A percentile compares a stretch with the other conserved stretches of the same genome.
These are phyloP conservation scores for Rubia yunnanensis DNA, from an alignment of 257 asterid genomes.

Conservation along the genomic window DNA sequence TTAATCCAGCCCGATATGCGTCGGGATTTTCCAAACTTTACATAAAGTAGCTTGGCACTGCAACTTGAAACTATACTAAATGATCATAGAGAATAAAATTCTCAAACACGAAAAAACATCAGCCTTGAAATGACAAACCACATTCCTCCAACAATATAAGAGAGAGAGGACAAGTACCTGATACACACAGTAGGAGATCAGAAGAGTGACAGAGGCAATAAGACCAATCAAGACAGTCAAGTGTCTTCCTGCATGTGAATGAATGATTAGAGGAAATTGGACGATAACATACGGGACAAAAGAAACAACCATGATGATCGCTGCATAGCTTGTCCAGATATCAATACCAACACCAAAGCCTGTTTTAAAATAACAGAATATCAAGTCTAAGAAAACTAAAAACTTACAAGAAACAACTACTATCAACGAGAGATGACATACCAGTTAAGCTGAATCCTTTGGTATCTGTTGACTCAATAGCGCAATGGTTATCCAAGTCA, in stretches of 20 bases:
- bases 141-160: neutral
- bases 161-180: too few species aligned
- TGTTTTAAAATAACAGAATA: too few species aligned
- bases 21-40: neutral
- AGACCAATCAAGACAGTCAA: constrained; percentile 62
- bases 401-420: too few species aligned
- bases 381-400: too few species aligned
- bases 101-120: too few species aligned
- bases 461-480: too few species aligned
- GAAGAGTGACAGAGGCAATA: constrained; percentile 43
- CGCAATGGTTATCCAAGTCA: too few species aligned
- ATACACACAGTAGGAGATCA: constrained; percentile 55
- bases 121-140: too few species aligned
- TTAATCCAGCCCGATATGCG: neutral
- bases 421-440: too few species aligned
- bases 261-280: constrained; percentile 59
- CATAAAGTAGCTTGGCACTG: neutral
- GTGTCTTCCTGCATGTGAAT: constrained; percentile 52
- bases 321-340: constrained; percentile 80
- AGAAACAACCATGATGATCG: constrained; percentile 73
- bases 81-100: too few species aligned
- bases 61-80: neutral
- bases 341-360: too few species aligned
- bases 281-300: constrained; percentile 68
- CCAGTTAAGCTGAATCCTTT: too few species aligned